These are phyloP conservation scores for Leptodermis oblonga DNA, from an alignment of 257 asterid genomes.

Conservation along the genomic window DNA sequence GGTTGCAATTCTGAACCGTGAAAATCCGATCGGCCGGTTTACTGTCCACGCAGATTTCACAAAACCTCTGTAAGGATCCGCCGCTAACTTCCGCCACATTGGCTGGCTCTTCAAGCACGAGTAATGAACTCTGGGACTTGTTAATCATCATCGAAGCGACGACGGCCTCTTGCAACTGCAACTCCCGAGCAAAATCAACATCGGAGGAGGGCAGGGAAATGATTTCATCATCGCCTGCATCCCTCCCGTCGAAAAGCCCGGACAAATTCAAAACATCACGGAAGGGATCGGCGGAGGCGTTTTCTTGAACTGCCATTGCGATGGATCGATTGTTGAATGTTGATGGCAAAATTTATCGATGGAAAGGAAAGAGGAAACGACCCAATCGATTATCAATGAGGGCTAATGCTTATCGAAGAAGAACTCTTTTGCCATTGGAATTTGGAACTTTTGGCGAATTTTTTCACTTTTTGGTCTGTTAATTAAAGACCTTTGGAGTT, in stretches of 20 bases:
- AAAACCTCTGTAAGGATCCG: slow-evolving; percentile 23
- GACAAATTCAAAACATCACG: slow-evolving; percentile 17
- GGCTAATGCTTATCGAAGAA: not conserved
- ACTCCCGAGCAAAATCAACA: slow-evolving; percentile 21
- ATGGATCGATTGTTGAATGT: too few species aligned
- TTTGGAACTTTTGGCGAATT: too few species aligned
- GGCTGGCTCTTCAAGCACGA: not conserved
- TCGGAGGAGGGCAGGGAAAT: slow-evolving; percentile 20
- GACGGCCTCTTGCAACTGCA: slow-evolving; percentile 33
- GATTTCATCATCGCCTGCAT: not conserved
- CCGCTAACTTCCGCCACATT: slow-evolving; percentile 5
- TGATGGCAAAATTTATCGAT: too few species aligned
- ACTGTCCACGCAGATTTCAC: slow-evolving; percentile 55
- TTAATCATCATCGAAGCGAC: not conserved
- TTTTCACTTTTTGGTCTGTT: too few species aligned
- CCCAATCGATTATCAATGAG: not conserved
- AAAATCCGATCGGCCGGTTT: slow-evolving; percentile 31
- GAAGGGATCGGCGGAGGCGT: not conserved
- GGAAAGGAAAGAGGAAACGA: not conserved
- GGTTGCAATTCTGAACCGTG: slow-evolving; percentile 31
- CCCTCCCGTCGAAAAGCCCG: not conserved
- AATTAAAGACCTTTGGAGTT: too few species aligned
- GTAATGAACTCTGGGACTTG: not conserved
- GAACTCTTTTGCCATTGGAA: not conserved
- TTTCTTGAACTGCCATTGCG: slow-evolving; percentile 3